Percentiles rank a stretch among this genome's conserved stretches.
Evolutionary conservation across 768 basidiomycete species (phyloP).

Genomic region (Cyclocybe aegerita): DNA sequence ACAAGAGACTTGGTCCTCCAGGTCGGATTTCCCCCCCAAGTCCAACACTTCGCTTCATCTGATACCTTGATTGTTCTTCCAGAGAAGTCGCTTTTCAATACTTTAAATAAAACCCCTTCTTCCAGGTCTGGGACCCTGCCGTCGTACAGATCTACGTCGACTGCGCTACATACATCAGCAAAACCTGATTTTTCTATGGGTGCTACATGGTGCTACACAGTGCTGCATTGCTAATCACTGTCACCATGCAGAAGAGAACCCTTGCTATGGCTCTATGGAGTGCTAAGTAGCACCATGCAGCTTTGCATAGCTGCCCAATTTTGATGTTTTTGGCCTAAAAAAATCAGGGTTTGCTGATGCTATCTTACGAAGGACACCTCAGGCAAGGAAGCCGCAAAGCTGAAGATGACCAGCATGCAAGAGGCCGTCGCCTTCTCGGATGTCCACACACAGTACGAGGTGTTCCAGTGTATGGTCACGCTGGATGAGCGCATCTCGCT

Average conservation of each 20-base stretch:
- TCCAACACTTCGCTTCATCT: not conserved
- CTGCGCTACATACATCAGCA: too few relatives aligned
- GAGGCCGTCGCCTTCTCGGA: conserved; percentile 67
- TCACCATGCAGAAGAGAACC: too few relatives aligned
- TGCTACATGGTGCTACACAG: too few relatives aligned
- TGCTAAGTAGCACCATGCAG: too few relatives aligned
- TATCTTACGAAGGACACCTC: conserved; percentile 29
- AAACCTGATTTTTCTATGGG: too few relatives aligned
- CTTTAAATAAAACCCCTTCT: conserved; percentile 63
- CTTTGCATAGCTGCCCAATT: too few relatives aligned
- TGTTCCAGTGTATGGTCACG: conserved; percentile 36
- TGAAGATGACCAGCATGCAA: conserved; percentile 67
- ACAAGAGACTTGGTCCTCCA: conserved; percentile 61
- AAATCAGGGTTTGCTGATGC: too few relatives aligned
- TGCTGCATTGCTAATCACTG: too few relatives aligned
- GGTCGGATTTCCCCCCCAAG: conserved; percentile 30
- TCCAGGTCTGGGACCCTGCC: conserved; percentile 65
- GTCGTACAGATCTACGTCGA: conserved; percentile 62
- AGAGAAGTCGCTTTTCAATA: conserved; percentile 60
- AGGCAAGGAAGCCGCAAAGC: conserved; percentile 38
- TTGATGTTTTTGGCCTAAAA: too few relatives aligned
- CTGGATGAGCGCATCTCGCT: conserved; percentile 53
- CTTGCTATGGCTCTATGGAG: too few relatives aligned
- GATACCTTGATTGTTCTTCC: not conserved
- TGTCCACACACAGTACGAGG: conserved; percentile 36